These are phyloP conservation scores for Diplodia sapinea DNA, from an alignment of 2,329 filamentous ascomycete genomes.

Conservation along the genomic window DNA sequence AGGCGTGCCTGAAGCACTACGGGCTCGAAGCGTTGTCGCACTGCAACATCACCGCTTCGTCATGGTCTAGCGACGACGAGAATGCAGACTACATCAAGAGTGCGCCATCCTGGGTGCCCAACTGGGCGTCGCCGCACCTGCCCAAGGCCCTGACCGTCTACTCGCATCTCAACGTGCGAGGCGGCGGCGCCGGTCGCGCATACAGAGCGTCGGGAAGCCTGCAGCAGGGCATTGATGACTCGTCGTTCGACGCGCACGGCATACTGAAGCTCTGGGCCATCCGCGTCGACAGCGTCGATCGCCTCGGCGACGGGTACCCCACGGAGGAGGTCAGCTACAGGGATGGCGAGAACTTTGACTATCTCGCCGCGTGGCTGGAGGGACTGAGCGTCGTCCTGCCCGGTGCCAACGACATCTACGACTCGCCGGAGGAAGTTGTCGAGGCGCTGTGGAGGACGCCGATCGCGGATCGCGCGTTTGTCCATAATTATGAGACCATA, in stretches of 20 bases:
- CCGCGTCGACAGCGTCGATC: neutral
- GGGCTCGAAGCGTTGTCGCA: slow-evolving; percentile 6
- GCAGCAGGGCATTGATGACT: neutral
- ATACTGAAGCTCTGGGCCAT: slow-evolving; percentile 11
- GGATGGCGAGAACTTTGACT: neutral
- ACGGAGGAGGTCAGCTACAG: neutral
- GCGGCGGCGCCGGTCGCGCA: neutral
- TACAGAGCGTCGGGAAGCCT: slow-evolving; percentile 6
- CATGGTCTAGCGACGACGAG: neutral
- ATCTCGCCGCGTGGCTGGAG: neutral
- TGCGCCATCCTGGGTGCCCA: slow-evolving; percentile 19
- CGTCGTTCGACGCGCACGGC: neutral
- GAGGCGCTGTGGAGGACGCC: slow-evolving; percentile 15
- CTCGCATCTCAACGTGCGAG: slow-evolving; percentile 5
- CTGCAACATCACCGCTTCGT: slow-evolving; percentile 3
- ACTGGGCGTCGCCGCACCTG: slow-evolving; percentile 17
- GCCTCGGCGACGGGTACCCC: neutral
- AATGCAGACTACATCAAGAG: neutral
- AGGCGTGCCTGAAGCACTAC: slow-evolving; percentile 15
- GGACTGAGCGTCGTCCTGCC: neutral
- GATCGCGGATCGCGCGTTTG: slow-evolving; percentile 7
- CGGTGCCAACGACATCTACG: neutral
- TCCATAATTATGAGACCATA: slow-evolving; percentile 6
- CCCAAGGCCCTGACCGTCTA: slow-evolving; percentile 15
- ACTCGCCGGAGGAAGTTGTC: neutral